phyloP scores from a whole-genome alignment of 257 asterid genomes.

The Solanum neorickii region DNA sequence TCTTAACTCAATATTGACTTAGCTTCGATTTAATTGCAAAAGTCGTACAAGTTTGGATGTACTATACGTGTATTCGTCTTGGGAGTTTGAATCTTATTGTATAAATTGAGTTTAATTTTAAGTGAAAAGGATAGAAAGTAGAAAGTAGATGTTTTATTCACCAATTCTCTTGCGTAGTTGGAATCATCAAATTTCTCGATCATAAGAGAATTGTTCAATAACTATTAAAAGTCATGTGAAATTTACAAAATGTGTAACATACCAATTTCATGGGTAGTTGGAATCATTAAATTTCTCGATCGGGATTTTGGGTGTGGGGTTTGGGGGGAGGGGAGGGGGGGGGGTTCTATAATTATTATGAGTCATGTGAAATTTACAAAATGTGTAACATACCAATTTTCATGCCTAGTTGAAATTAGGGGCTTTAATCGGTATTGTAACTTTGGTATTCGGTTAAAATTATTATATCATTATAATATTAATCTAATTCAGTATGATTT shows the following conservation, averaged over 20 bases:
- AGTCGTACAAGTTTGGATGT: not conserved
- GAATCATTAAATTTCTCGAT: not conserved
- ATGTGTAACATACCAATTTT: not conserved
- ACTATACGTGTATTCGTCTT: not conserved
- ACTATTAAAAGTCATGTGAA: not conserved
- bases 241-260: not conserved
- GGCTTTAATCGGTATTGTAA: too few relatives aligned
- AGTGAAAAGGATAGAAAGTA: not conserved
- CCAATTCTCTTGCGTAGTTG: not conserved
- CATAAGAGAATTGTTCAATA: too few relatives aligned
- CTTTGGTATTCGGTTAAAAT: too few relatives aligned
- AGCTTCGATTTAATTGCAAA: not conserved
- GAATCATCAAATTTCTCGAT: not conserved
- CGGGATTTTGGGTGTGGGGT: not conserved
- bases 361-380: not conserved
- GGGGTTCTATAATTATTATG: not conserved
- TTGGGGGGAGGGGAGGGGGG: too few relatives aligned
- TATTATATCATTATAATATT: too few relatives aligned
- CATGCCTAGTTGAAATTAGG: not conserved
- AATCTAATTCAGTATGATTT: too few relatives aligned
- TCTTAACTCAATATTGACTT: not conserved
- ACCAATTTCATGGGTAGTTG: not conserved
- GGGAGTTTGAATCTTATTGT: not conserved
- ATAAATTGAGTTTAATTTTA: not conserved
- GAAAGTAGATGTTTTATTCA: not conserved